These are phyloP conservation scores for Hanseniaspora vineae DNA, from an alignment of 805 yeast species.

Conservation along the genomic window DNA sequence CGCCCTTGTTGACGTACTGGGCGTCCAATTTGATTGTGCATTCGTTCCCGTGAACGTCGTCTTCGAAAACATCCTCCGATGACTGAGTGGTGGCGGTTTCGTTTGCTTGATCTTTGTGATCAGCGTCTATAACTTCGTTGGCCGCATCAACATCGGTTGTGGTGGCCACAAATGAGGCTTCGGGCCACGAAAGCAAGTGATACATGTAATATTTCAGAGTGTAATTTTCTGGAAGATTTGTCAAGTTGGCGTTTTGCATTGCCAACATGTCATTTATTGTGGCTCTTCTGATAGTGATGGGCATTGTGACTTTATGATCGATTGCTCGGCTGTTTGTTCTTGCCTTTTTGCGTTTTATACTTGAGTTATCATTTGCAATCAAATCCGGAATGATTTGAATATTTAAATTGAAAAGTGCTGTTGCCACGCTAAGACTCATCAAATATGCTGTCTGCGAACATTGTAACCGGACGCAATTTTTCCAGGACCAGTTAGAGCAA, in stretches of 20 bases:
- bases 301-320: constrained; percentile 31
- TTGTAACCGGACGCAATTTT: too few relatives aligned
- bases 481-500: too few relatives aligned
- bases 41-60: constrained; percentile 1
- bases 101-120: constrained; percentile 11
- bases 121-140: constrained; percentile 5
- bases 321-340: background rate
- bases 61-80: constrained; percentile 1
- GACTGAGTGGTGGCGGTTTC: constrained; percentile 12
- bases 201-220: constrained; percentile 86
- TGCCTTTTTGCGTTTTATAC: background rate
- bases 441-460: too few relatives aligned
- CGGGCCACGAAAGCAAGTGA: constrained; percentile 94
- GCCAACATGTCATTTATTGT: constrained; percentile 78
- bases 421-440: too few relatives aligned
- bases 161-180: constrained; percentile 90
- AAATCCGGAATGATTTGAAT: too few relatives aligned
- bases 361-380: too few relatives aligned
- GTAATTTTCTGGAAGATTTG: constrained; percentile 90
- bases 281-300: constrained; percentile 80
- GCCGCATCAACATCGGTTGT: constrained; percentile 41
- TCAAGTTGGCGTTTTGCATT: constrained; percentile 89
- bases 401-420: too few relatives aligned
- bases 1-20: constrained; percentile 52
- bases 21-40: constrained; percentile 39